Base-by-base conservation (phyloP, 2,329 filamentous ascomycete species). In the Epichloe uncinata region DNA sequence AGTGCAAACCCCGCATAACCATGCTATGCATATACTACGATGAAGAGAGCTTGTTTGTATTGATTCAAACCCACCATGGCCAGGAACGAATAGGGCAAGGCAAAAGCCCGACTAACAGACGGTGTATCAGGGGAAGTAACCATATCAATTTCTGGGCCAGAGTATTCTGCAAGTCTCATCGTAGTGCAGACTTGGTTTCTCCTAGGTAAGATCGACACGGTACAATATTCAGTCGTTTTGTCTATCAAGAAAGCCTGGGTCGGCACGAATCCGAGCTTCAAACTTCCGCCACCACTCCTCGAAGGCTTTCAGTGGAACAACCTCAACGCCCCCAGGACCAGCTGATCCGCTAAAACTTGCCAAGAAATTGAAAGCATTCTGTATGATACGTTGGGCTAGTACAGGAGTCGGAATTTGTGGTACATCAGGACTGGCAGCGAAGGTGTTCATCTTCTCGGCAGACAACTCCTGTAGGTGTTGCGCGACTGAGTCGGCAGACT, bases 251-350 rank as follows among this genome's bases (percentile, higher is more conserved):
- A 98, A 98, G 6, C 80, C 79, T 0, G 93, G 91, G 69, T 98
- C 93, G 55, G 79, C 76, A 59, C 90, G 84, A 38, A 98, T 78
- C 62, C 82, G 84, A 53, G 80, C 79, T 71, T 98, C 91, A 69
- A 98, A 98, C 68, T 96, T 97, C 53, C 75, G 78, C 93, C 94
- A 98, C 93, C 94, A 98, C 52, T 95, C 88, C 69, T 94, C 85
- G 65, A 98, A 98, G 5, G 86, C 87, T 69, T 87, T 93, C 55
- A 98, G 69, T n/a, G 93, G 90, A 22, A 98, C 87, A 12, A 94
- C 85, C 64, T 97, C 91, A 43, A 85, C 78, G 0, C 85, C 85
- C 2, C 72, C 75, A 26, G 71, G 69, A 2, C 74, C 74, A 2
- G 73, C 72, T 50, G 77, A 75, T 37, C 81, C 79, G 52, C 84